These are phyloP conservation scores for Xylaria hypoxylon DNA, from an alignment of 2,329 filamentous ascomycete genomes.

Conservation along the genomic window DNA sequence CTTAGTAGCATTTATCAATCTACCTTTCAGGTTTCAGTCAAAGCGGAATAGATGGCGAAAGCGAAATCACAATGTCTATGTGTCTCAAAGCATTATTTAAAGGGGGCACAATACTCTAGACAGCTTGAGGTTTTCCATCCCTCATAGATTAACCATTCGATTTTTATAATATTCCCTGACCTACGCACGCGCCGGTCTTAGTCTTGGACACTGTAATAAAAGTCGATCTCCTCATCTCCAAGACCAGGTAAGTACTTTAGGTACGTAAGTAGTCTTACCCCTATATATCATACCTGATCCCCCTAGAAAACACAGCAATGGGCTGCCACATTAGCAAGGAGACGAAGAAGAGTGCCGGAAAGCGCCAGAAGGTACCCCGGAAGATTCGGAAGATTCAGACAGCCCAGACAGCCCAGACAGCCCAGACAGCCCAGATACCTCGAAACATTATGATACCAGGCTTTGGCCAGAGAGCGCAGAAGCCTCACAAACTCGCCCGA, in stretches of 20 bases:
- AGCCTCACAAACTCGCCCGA: background rate
- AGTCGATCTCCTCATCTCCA: background rate
- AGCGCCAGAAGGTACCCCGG: background rate
- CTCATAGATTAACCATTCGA: background rate
- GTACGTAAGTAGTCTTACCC: background rate
- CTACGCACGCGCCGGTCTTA: no score
- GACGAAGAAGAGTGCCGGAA: background rate
- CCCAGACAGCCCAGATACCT: background rate
- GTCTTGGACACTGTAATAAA: background rate
- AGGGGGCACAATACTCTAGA: background rate
- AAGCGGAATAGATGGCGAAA: background rate
- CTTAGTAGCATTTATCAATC: no score
- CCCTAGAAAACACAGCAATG: background rate
- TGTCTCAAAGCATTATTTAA: slow-evolving; percentile 3
- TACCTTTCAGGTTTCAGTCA: background rate
- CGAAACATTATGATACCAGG: background rate
- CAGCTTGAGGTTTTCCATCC: background rate
- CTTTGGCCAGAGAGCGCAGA: background rate
- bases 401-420: background rate
- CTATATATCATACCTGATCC: background rate
- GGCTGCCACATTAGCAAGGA: slow-evolving; percentile 27
- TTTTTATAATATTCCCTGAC: background rate
- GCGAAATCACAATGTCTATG: slow-evolving; percentile 10
- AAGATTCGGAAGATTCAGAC: background rate
- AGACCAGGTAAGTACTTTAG: background rate